phyloP scores from a whole-genome alignment of 1,139 yeast species.

The Lodderomyces parapsilosis region DNA sequence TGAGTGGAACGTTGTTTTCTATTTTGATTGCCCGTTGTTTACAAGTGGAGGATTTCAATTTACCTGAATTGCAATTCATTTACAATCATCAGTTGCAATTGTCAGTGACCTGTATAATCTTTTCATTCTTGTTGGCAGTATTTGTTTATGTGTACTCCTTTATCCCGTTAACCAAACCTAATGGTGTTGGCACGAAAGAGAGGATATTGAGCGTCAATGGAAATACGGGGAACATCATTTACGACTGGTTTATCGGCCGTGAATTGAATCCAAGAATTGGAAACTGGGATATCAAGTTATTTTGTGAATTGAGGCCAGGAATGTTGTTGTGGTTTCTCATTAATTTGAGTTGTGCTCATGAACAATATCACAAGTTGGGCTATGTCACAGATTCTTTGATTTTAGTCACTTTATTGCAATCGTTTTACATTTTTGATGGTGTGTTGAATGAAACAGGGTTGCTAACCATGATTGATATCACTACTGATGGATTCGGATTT shows the following conservation, averaged over 20 bases:
- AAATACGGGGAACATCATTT: slow-evolving; percentile 70
- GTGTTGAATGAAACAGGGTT: slow-evolving; percentile 88
- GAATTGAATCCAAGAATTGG: slow-evolving; percentile 93
- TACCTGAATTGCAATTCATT: slow-evolving; percentile 80
- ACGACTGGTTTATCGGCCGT: slow-evolving; percentile 97
- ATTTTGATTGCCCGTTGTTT: slow-evolving; percentile 52
- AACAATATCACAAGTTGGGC: slow-evolving; percentile 67
- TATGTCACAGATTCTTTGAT: slow-evolving; percentile 69
- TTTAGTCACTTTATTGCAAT: slow-evolving; percentile 67
- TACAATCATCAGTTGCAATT: slow-evolving; percentile 69
- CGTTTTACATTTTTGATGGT: slow-evolving; percentile 86
- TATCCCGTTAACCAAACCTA: slow-evolving; percentile 48
- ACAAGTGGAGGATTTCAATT: slow-evolving; percentile 36
- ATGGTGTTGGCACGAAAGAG: slow-evolving; percentile 59
- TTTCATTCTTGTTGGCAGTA: slow-evolving; percentile 61
- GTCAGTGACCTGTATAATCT: slow-evolving; percentile 59
- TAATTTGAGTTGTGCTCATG: slow-evolving; percentile 76
- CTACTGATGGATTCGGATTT: slow-evolving; percentile 96
- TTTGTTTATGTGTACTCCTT: slow-evolving; percentile 71
- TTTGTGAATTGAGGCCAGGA: slow-evolving; percentile 95
- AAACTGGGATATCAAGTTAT: slow-evolving; percentile 80
- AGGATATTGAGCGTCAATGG: slow-evolving; percentile 84
- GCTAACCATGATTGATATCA: slow-evolving; percentile 90
- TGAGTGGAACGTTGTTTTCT: slow-evolving; percentile 48
- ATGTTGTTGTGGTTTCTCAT: slow-evolving; percentile 81